Evolutionary conservation across 139 green algal genomes (phyloP).

Genomic region (Protoeuglena noctilucae): DNA sequence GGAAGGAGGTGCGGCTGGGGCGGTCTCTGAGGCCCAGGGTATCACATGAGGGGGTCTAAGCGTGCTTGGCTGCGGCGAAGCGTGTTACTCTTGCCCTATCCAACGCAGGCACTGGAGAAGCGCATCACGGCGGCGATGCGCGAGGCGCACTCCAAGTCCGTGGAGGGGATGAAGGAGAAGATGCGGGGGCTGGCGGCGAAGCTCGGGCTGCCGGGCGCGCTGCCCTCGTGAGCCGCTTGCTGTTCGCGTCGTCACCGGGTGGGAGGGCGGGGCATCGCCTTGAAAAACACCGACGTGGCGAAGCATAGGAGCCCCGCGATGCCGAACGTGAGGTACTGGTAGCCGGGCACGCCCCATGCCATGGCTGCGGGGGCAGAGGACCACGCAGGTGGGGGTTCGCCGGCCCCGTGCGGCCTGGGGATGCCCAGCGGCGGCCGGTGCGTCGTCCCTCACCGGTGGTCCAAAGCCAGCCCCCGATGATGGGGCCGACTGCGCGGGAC

Average conservation of each 20-base stretch:
- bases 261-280: not conserved
- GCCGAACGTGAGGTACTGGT: not conserved
- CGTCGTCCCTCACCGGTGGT: no score
- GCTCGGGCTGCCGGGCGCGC: constrained; percentile 3
- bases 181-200: constrained; percentile 4
- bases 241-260: no score
- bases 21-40: no score
- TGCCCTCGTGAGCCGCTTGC: no score
- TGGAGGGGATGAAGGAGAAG: constrained; percentile 3
- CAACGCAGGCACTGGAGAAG: not conserved
- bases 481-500: not conserved
- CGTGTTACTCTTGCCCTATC: no score
- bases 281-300: not conserved
- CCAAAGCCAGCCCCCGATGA: not conserved
- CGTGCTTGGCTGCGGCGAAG: no score
- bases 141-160: constrained; percentile 4
- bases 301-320: not conserved
- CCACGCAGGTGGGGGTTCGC: no score
- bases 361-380: not conserved
- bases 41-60: no score
- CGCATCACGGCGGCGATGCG: constrained; percentile 2
- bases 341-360: not conserved
- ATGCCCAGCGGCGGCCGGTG: no score
- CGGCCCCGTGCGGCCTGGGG: no score
- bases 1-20: no score